Percentiles rank a stretch among this genome's conserved stretches.
Evolutionary conservation across 768 basidiomycete species (phyloP).

Genomic region (Lactifluus piperatus): DNA sequence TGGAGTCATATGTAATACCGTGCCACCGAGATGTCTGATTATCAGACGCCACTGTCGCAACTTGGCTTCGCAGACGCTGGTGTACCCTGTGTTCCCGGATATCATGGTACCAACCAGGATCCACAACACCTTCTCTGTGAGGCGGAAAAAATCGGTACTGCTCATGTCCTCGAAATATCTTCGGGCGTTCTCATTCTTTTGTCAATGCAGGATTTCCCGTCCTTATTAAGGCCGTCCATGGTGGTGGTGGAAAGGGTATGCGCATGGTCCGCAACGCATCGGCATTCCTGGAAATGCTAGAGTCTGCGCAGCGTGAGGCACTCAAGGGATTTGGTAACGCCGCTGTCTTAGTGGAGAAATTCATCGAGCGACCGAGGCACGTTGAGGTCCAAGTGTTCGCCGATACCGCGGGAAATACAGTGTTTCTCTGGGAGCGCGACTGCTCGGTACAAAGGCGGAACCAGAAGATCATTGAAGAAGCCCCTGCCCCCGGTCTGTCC

Average conservation of each 20-base stretch:
- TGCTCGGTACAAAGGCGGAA: conserved; percentile 88
- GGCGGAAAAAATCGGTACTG: conserved; percentile 59
- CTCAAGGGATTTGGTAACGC: conserved; percentile 82
- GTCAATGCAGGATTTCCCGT: conserved; percentile 65
- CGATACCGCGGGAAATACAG: conserved; percentile 66
- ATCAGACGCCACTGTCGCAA: background rate
- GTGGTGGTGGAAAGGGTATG: conserved; percentile 96
- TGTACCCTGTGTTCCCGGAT: conserved; percentile 91
- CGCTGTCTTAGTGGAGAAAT: conserved; percentile 82
- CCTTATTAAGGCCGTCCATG: conserved; percentile 93
- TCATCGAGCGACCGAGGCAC: conserved; percentile 78
- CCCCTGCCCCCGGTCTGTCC: conserved; percentile 84
- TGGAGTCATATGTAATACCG: conserved; percentile 15
- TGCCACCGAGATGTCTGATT: background rate
- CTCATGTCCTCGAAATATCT: background rate
- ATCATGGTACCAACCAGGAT: conserved; percentile 80
- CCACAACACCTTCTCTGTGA: conserved; percentile 57
- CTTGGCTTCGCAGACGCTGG: conserved; percentile 49
- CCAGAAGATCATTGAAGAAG: conserved; percentile 95
- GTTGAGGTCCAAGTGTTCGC: conserved; percentile 95
- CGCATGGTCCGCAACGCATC: conserved; percentile 59
- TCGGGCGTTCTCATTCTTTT: background rate
- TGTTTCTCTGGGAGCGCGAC: conserved; percentile 95
- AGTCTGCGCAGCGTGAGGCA: conserved; percentile 86
- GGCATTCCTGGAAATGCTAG: conserved; percentile 72